Evolutionary conservation across 768 basidiomycete species (phyloP).

Genomic region (Leccinellum albellum): DNA sequence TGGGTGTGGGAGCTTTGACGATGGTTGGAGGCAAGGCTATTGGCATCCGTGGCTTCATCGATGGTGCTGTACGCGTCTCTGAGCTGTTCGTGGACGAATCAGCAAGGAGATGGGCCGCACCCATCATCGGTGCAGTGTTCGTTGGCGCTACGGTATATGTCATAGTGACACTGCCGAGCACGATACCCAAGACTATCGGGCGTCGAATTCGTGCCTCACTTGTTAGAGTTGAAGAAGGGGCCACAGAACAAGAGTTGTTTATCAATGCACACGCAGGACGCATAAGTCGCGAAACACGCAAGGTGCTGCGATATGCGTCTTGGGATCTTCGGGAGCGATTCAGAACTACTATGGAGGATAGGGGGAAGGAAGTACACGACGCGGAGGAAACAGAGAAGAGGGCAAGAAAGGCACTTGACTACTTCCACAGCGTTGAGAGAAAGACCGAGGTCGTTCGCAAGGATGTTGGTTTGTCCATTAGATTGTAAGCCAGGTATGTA

Average conservation of each 20-base stretch:
- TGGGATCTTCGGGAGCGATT: constrained; percentile 90
- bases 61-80: constrained; percentile 68
- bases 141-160: constrained; percentile 77
- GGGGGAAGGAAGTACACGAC: constrained; percentile 67
- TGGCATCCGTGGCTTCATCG: constrained; percentile 72
- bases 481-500: constrained; percentile 2
- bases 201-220: constrained; percentile 73
- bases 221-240: constrained; percentile 39
- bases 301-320: constrained; percentile 84
- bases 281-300: constrained; percentile 81
- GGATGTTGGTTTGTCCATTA: constrained; percentile 19
- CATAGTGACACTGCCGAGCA: constrained; percentile 79
- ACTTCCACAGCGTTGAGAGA: constrained; percentile 54
- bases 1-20: constrained; percentile 82
- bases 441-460: constrained; percentile 41
- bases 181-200: constrained; percentile 88
- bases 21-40: constrained; percentile 84
- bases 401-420: constrained; percentile 66
- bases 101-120: constrained; percentile 82
- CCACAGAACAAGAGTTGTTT: constrained; percentile 54
- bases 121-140: constrained; percentile 73
- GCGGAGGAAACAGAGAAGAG: constrained; percentile 74
- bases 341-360: constrained; percentile 74
- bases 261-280: constrained; percentile 66
- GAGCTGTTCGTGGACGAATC: constrained; percentile 80